Conservation (phyloP, 441 rosid genomes). For the Populus tomentosa region DNA sequence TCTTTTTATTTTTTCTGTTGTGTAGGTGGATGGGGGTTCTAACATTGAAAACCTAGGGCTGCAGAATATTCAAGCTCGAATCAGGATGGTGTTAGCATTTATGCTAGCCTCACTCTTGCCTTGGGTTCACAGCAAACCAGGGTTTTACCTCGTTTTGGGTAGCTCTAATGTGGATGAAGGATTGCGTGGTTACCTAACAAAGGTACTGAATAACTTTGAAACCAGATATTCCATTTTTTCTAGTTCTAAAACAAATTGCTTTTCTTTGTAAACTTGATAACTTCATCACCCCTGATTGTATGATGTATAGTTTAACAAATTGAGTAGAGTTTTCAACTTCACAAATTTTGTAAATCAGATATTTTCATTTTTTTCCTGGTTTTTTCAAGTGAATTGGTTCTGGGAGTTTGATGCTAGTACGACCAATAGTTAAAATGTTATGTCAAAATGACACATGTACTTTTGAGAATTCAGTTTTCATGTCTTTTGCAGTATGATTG, state of each 20-base stretch:
- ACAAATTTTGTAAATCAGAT: background rate
- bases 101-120: constrained; percentile 95
- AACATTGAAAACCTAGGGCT: constrained; percentile 81
- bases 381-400: background rate
- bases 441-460: background rate
- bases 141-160: constrained; percentile 92
- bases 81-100: constrained; percentile 95
- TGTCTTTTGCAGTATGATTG: constrained; percentile 75
- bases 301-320: background rate
- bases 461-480: background rate
- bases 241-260: background rate
- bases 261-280: background rate
- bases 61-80: constrained; percentile 98
- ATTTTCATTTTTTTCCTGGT: background rate
- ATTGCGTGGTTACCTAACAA: constrained; percentile 91
- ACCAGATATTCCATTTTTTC: background rate
- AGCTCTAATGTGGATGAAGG: constrained; percentile 99
- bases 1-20: constrained; percentile 13
- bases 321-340: background rate
- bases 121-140: constrained; percentile 90
- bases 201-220: constrained; percentile 38
- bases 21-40: constrained; percentile 92
- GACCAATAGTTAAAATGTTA: background rate
- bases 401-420: background rate
- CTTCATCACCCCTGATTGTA: background rate